Evolutionary conservation across 2,329 filamentous ascomycete genomes (phyloP), one percentile per base, ranked within the genome.

Genomic region (Ophiostoma tasmaniense): DNA sequence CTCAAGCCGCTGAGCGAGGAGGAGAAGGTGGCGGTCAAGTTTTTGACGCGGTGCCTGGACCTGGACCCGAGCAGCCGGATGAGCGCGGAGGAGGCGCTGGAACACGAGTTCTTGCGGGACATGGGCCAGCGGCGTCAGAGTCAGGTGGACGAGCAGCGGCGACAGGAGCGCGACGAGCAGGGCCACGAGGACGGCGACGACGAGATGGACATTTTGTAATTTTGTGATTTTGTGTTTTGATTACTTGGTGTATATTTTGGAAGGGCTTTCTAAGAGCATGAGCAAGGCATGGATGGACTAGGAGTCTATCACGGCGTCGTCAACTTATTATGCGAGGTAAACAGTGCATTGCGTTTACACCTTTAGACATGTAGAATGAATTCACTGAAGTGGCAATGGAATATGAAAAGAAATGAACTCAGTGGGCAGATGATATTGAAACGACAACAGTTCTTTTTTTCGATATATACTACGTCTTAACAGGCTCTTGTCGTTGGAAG

Each of bases 31-130:
- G 91, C 91, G 0, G 83, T 94, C 0, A 82, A 85, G 59, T 95
- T 96, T 75, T 78, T 96, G 70, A 83, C 86, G 66, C 80, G 85
- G 22, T 91, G 91, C 73, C 84, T 96, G 76, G 91, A 95, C 69
- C 81, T 93, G 65, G 91, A 96, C 75, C 91, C 92, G 0, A 81
- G 81, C 33, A 88, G 85, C 77, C 82, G 92, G 33, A 91, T 94
- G 69, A 91, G 89, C 59, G 92, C 92, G 0, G 84, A 85, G 39
- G 87, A 93, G 74, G 92, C 92, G 0, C 77, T 96, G 64, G 77
- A 85, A 66, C 90, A 94, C 76, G 86, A 89, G 0, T 94, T 94
- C 75, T 77, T 93, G 71, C 78, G 76, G 33, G 77, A 76, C 35
- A 71, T 66, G 39, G 64, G 42, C 1, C 39, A 42, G 72, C 64